These are phyloP conservation scores for Colletotrichum godetiae DNA, from an alignment of 2,329 filamentous ascomycete species.

Conservation along the genomic window DNA sequence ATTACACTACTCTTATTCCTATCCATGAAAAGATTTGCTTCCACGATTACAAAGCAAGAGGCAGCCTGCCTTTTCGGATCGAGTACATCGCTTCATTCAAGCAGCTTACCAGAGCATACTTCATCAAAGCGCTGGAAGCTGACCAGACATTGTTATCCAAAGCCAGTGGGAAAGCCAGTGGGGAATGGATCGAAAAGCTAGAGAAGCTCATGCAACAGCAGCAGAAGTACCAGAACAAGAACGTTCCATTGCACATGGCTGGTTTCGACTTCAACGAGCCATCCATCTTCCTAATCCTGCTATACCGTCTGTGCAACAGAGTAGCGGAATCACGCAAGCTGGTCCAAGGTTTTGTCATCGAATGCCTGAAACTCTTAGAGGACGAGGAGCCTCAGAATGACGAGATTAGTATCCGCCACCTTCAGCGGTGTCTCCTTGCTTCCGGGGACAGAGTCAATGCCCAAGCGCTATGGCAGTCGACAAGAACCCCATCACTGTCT, in stretches of 20 bases:
- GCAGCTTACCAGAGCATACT: conserved; percentile 50
- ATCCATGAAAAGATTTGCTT: conserved; percentile 51
- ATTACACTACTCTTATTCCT: conserved; percentile 47
- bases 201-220: conserved; percentile 51
- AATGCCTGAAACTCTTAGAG: conserved; percentile 51
- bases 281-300: conserved; percentile 51
- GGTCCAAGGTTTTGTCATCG: conserved; percentile 47
- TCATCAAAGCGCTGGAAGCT: conserved; percentile 26
- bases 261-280: conserved; percentile 56
- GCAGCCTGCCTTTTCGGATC: conserved; percentile 51
- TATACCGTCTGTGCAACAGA: conserved; percentile 48
- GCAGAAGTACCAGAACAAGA: conserved; percentile 49
- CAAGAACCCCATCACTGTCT: conserved; percentile 45
- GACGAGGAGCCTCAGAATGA: conserved; percentile 56
- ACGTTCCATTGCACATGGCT: conserved; percentile 53
- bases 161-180: conserved; percentile 42
- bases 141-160: conserved; percentile 33
- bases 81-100: conserved; percentile 54
- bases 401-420: conserved; percentile 54
- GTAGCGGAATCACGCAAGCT: conserved; percentile 42
- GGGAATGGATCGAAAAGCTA: conserved; percentile 47
- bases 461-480: conserved; percentile 50
- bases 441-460: conserved; percentile 51
- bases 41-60: conserved; percentile 51
- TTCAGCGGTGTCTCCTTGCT: conserved; percentile 52